These are phyloP conservation scores for Pichia nanzhaoensis DNA, from an alignment of 805 yeast genomes.

Conservation along the genomic window DNA sequence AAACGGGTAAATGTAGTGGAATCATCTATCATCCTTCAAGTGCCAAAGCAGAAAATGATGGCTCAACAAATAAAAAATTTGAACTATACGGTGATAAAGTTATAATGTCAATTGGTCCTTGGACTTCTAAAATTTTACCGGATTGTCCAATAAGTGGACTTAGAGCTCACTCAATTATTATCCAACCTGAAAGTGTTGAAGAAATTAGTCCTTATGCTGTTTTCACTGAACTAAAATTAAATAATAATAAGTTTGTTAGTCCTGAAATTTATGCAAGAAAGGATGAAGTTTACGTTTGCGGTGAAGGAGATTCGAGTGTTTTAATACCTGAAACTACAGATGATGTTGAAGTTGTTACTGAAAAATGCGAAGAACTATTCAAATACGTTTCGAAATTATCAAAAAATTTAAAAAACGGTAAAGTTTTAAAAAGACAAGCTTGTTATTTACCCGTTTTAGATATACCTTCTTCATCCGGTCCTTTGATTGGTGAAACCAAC, in stretches of 20 bases:
- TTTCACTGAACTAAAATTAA: conserved; percentile 82
- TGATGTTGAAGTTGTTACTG: conserved; percentile 81
- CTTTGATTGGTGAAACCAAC: conserved; percentile 89
- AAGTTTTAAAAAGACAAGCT: conserved; percentile 78
- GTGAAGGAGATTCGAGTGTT: conserved; percentile 89
- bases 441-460: conserved; percentile 93
- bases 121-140: conserved; percentile 89
- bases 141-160: conserved; percentile 92
- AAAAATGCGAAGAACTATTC: conserved; percentile 83
- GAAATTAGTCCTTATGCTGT: conserved; percentile 88
- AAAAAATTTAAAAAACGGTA: conserved; percentile 63
- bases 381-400: conserved; percentile 73
- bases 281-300: conserved; percentile 95
- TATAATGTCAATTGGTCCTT: conserved; percentile 89
- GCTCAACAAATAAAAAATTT: conserved; percentile 29
- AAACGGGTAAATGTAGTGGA: conserved; percentile 64
- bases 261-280: conserved; percentile 94
- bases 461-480: conserved; percentile 89
- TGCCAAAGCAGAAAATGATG: conserved; percentile 30
- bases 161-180: conserved; percentile 91
- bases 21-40: conserved; percentile 46
- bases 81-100: conserved; percentile 65
- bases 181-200: conserved; percentile 66
- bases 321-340: conserved; percentile 92
- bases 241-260: conserved; percentile 61